These are phyloP conservation scores for Penicillium sp. DNA, from an alignment of 2,329 filamentous ascomycete species.

Conservation along the genomic window DNA sequence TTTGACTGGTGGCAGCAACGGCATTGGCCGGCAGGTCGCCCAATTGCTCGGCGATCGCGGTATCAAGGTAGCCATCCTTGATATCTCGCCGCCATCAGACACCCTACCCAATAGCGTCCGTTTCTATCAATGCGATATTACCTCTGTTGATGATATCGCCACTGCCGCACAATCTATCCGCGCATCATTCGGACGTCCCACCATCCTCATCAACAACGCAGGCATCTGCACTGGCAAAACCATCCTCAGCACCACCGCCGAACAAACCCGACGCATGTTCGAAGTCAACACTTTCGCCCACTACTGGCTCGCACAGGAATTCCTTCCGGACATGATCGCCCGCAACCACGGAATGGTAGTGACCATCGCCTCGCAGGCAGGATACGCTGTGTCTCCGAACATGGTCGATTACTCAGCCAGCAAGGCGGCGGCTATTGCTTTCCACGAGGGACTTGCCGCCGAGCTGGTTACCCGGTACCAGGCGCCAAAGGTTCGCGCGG, in stretches of 20 bases:
- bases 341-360: conserved; percentile 71
- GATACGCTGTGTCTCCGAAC: conserved; percentile 59
- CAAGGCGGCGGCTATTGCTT: conserved; percentile 64
- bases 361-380: conserved; percentile 64
- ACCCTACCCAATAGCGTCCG: conserved; percentile 50
- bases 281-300: conserved; percentile 68
- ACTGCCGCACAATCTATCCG: conserved; percentile 55
- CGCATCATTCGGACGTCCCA: conserved; percentile 60
- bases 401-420: conserved; percentile 67
- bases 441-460: conserved; percentile 64
- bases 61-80: conserved; percentile 68
- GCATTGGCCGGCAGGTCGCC: conserved; percentile 68
- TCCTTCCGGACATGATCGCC: conserved; percentile 63
- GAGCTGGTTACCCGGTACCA: conserved; percentile 61
- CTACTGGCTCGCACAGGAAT: conserved; percentile 65
- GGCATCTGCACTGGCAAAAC: conserved; percentile 53
- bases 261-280: conserved; percentile 63
- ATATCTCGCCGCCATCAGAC: conserved; percentile 42
- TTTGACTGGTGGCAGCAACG: conserved; percentile 71
- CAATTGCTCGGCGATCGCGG: conserved; percentile 62
- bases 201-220: conserved; percentile 54
- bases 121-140: conserved; percentile 70
- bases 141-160: conserved; percentile 55
- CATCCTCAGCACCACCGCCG: conserved; percentile 58
- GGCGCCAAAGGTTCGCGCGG: conserved; percentile 60